phyloP scores from a whole-genome alignment of 2,329 filamentous ascomycete species.

The Chaetothyriales sp. region DNA sequence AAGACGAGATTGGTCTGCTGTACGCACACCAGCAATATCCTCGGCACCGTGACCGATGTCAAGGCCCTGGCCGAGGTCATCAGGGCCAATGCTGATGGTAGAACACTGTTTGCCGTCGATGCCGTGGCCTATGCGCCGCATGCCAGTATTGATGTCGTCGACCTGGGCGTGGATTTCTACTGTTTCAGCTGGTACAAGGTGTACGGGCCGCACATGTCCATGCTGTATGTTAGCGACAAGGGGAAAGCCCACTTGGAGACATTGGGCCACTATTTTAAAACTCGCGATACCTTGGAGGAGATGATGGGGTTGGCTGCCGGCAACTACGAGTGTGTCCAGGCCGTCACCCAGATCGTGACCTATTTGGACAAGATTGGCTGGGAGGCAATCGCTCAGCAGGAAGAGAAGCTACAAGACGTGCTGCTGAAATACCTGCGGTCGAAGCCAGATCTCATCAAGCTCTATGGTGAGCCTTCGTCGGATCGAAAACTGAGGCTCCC shows the following conservation, averaged over 20 bases:
- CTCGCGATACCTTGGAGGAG: slow-evolving; percentile 43
- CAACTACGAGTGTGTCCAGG: slow-evolving; percentile 56
- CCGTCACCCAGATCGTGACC: slow-evolving; percentile 46
- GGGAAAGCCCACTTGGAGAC: slow-evolving; percentile 45
- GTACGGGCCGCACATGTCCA: slow-evolving; percentile 61
- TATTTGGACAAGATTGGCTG: slow-evolving; percentile 44
- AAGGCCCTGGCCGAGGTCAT: slow-evolving; percentile 25
- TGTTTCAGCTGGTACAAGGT: slow-evolving; percentile 75
- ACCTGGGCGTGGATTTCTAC: slow-evolving; percentile 60
- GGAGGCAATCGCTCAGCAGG: slow-evolving; percentile 43
- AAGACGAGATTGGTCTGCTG: slow-evolving; percentile 56
- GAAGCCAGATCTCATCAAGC: slow-evolving; percentile 37
- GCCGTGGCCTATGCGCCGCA: slow-evolving; percentile 67
- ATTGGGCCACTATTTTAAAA: slow-evolving; percentile 56
- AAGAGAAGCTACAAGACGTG: slow-evolving; percentile 44
- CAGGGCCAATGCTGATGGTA: slow-evolving; percentile 29
- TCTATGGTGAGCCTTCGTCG: slow-evolving; percentile 44
- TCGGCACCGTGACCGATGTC: slow-evolving; percentile 51
- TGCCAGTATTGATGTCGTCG: slow-evolving; percentile 53
- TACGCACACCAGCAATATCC: slow-evolving; percentile 61
- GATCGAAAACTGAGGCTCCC: slow-evolving; percentile 42
- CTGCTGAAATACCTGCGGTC: slow-evolving; percentile 47
- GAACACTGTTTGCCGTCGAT: slow-evolving; percentile 57
- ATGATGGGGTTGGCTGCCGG: slow-evolving; percentile 56
- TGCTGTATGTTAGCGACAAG: slow-evolving; percentile 50